Percentiles rank a stretch among this genome's conserved stretches.
These are phyloP conservation scores for Pleurotus eryngii DNA, from an alignment of 768 basidiomycete species.

Conservation along the genomic window DNA sequence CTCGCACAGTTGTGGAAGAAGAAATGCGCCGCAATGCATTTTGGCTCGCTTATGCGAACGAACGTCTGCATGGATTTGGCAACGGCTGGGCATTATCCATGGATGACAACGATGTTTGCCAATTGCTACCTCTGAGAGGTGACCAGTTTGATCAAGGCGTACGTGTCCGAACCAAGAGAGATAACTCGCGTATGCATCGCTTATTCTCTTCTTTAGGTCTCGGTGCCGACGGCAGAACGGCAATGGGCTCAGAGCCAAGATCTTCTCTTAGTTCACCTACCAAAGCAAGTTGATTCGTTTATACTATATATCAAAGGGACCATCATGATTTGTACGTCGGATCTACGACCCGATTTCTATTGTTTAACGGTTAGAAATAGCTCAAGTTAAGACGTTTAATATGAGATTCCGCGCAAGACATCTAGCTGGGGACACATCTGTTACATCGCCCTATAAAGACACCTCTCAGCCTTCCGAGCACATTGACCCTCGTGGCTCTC, in stretches of 20 bases:
- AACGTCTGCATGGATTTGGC: slow-evolving; percentile 62
- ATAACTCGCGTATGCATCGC: background rate
- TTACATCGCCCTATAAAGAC: slow-evolving; percentile 37
- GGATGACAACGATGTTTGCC: slow-evolving; percentile 73
- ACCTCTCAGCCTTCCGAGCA: slow-evolving; percentile 37
- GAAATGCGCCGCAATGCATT: slow-evolving; percentile 72
- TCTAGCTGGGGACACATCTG: slow-evolving; percentile 53
- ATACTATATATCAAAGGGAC: slow-evolving; percentile 67
- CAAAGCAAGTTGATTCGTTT: slow-evolving; percentile 66
- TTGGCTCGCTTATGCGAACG: slow-evolving; percentile 69
- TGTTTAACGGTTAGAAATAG: slow-evolving; percentile 17
- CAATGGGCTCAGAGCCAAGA: slow-evolving; percentile 68
- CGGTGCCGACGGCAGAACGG: slow-evolving; percentile 47
- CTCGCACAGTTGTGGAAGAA: slow-evolving; percentile 63
- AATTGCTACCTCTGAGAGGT: slow-evolving; percentile 61
- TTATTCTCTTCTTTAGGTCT: slow-evolving; percentile 28
- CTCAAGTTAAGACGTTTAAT: slow-evolving; percentile 62
- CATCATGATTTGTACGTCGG: slow-evolving; percentile 53
- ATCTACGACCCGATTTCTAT: background rate
- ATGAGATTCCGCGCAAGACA: slow-evolving; percentile 59
- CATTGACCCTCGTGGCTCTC: slow-evolving; percentile 57
- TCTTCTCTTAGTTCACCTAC: slow-evolving; percentile 58
- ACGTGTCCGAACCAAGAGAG: slow-evolving; percentile 16
- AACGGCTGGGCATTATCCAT: slow-evolving; percentile 71
- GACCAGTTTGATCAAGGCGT: slow-evolving; percentile 64